phyloP scores from a whole-genome alignment of 306 rosid genomes.

The Herpetospermum pedunculosum region DNA sequence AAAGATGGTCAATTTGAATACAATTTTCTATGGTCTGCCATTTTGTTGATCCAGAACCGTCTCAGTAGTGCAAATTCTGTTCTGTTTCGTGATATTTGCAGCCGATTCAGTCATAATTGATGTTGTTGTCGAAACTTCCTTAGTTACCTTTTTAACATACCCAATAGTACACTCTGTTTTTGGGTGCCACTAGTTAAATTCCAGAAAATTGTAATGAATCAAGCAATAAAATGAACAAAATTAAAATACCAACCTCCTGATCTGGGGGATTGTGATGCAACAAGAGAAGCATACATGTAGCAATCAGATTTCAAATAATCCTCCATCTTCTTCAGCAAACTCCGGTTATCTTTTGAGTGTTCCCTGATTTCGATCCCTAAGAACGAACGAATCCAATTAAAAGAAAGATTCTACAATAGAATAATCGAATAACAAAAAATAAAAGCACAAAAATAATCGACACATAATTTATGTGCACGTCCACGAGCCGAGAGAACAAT shows the following conservation, averaged over 20 bases:
- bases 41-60: not conserved
- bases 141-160: conserved; percentile 2
- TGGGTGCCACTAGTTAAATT: too few species aligned
- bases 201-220: too few species aligned
- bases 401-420: too few species aligned
- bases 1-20: conserved; percentile 27
- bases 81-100: conserved; percentile 4
- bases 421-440: too few species aligned
- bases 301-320: conserved; percentile 46
- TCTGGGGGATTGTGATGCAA: conserved; percentile 18
- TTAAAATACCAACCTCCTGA: too few species aligned
- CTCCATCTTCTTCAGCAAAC: conserved; percentile 22
- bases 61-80: not conserved
- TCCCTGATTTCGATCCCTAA: conserved; percentile 30
- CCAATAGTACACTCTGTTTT: too few species aligned
- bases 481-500: too few species aligned
- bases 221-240: too few species aligned
- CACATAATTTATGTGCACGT: too few species aligned
- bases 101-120: not conserved
- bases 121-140: conserved; percentile 16
- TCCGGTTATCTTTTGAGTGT: conserved; percentile 13
- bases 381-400: not conserved
- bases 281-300: conserved; percentile 55
- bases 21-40: conserved; percentile 5
- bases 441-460: too few species aligned